Conservation (phyloP, 495 filamentous ascomycete genomes). For the Hypoxylon crocopeplum region DNA sequence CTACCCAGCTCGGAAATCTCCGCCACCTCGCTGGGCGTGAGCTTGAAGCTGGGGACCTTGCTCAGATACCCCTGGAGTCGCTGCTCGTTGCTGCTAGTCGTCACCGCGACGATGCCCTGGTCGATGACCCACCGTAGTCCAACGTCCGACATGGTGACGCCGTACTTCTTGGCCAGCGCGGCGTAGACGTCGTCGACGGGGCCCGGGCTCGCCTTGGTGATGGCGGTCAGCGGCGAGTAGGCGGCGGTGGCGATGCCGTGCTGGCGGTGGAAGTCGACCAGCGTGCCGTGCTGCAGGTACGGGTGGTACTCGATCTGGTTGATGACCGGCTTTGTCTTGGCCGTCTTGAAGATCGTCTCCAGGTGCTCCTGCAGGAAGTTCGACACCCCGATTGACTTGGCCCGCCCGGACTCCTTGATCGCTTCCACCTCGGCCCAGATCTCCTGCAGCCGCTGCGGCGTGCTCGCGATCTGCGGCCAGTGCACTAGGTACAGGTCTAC, state of each 20-base stretch:
- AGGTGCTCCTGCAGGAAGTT: constrained; percentile 77
- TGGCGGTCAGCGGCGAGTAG: constrained; percentile 72
- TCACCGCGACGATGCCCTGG: constrained; percentile 77
- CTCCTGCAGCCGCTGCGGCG: constrained; percentile 66
- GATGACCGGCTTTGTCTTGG: constrained; percentile 68
- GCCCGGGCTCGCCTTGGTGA: constrained; percentile 69
- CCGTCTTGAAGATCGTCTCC: constrained; percentile 69
- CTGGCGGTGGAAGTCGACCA: constrained; percentile 69
- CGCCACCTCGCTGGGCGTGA: constrained; percentile 74
- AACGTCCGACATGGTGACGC: constrained; percentile 72
- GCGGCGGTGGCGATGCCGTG: constrained; percentile 73
- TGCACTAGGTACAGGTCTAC: constrained; percentile 90
- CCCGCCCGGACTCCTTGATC: constrained; percentile 72
- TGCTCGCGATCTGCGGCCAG: constrained; percentile 70
- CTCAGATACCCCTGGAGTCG: constrained; percentile 70
- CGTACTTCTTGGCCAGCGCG: constrained; percentile 76
- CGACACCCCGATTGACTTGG: constrained; percentile 82
- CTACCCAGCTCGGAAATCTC: constrained; percentile 67
- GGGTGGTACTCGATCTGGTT: constrained; percentile 93
- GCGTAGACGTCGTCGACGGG: constrained; percentile 70
- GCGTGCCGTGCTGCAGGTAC: constrained; percentile 78
- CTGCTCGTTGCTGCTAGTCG: constrained; percentile 77
- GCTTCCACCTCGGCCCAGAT: constrained; percentile 82
- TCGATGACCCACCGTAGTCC: constrained; percentile 80
- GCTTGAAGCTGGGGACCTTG: constrained; percentile 65